phyloP scores from a whole-genome alignment of 257 asterid species.

The Asclepias syriaca region DNA sequence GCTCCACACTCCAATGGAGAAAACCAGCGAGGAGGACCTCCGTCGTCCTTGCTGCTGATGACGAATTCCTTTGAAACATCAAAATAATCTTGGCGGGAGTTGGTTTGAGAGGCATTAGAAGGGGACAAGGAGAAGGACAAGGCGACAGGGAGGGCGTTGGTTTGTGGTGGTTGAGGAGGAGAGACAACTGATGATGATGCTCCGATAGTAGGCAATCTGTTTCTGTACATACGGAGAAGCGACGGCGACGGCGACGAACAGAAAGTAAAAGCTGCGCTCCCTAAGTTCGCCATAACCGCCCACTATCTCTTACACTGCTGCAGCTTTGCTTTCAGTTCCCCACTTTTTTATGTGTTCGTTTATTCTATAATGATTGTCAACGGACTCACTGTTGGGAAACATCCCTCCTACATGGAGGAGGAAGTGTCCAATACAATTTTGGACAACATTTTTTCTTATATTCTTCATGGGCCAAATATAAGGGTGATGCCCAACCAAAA shows the following conservation, averaged over 20 bases:
- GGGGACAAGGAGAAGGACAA: too few relatives aligned
- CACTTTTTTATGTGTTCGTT: background rate
- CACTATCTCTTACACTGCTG: background rate
- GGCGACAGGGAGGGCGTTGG: background rate
- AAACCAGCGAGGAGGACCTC: conserved; percentile 89
- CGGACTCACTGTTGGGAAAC: too few relatives aligned
- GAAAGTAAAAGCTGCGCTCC: background rate
- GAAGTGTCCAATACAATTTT: too few relatives aligned
- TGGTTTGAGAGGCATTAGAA: background rate
- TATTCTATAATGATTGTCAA: background rate
- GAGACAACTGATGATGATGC: conserved; percentile 12
- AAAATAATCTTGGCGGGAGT: conserved; percentile 35
- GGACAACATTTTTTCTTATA: too few relatives aligned
- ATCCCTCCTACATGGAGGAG: too few relatives aligned
- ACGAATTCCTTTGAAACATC: conserved; percentile 38
- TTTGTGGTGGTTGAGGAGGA: conserved; percentile 20
- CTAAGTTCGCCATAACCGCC: background rate
- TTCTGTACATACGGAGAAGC: background rate
- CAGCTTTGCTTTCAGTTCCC: background rate
- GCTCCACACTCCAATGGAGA: conserved; percentile 45
- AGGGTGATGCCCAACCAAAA: too few relatives aligned
- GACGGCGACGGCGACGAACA: background rate
- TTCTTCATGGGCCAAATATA: too few relatives aligned
- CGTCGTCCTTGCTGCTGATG: conserved; percentile 34
- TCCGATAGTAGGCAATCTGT: background rate